These are phyloP conservation scores for Spathaspora sp. DNA, from an alignment of 1,139 yeast species.

Conservation along the genomic window DNA sequence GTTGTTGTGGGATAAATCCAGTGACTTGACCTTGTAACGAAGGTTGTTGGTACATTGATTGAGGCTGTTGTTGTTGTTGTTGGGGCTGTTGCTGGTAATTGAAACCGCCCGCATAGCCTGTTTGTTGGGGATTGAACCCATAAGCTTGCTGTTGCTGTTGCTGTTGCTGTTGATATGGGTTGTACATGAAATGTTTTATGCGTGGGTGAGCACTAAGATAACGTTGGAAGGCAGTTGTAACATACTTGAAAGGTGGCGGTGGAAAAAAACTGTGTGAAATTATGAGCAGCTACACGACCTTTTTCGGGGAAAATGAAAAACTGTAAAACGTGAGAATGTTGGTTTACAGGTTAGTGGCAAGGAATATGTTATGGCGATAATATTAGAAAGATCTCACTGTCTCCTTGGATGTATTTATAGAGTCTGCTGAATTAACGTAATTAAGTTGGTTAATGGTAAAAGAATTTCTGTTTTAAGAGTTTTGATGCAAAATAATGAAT, in stretches of 20 bases:
- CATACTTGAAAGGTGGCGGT: neutral
- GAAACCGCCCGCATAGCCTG: conserved; percentile 26
- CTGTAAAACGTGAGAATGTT: too few species aligned
- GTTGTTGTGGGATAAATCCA: conserved; percentile 20
- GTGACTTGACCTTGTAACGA: conserved; percentile 18
- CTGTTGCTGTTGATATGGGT: conserved; percentile 41
- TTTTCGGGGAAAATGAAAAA: neutral
- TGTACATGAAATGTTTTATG: conserved; percentile 31
- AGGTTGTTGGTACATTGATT: conserved; percentile 13
- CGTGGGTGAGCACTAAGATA: neutral
- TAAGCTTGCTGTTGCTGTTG: conserved; percentile 18
- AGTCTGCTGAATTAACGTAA: too few species aligned
- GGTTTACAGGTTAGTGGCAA: neutral
- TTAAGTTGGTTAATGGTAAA: too few species aligned
- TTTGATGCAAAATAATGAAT: too few species aligned
- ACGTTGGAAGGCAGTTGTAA: neutral
- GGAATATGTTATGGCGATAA: too few species aligned
- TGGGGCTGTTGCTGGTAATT: conserved; percentile 18
- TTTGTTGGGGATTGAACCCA: conserved; percentile 30
- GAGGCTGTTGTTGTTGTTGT: conserved; percentile 18
- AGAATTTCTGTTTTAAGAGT: too few species aligned
- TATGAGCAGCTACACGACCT: neutral
- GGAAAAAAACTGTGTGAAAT: neutral
- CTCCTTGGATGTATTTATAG: too few species aligned
- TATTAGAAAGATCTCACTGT: too few species aligned